A percentile compares a stretch with the other conserved stretches of the same genome.
Evolutionary conservation across 2,329 filamentous ascomycete species (phyloP).

Genomic region (Septoria petroselini): DNA sequence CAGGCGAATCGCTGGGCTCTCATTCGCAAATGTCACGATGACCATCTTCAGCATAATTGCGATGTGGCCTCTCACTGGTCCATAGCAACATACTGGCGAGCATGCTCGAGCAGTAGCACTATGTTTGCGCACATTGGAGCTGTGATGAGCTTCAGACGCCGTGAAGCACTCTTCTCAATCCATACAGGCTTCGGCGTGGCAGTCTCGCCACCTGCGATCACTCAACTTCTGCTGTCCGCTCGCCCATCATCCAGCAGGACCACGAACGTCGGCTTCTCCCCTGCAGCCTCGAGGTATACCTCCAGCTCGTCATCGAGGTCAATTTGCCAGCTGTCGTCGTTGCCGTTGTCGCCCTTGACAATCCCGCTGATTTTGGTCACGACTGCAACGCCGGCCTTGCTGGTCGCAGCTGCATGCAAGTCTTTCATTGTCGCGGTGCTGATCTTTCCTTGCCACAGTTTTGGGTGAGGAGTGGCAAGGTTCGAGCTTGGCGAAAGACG

Average conservation of each 20-base stretch:
- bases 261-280: conserved; percentile 56
- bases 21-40: too few species aligned
- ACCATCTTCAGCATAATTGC: too few species aligned
- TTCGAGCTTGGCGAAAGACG: conserved; percentile 65
- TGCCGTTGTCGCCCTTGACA: conserved; percentile 44
- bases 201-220: background rate
- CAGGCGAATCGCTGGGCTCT: too few species aligned
- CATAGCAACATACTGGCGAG: too few species aligned
- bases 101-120: too few species aligned
- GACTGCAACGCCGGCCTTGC: conserved; percentile 49
- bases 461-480: conserved; percentile 46
- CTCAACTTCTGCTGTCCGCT: background rate
- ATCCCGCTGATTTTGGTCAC: conserved; percentile 23
- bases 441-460: conserved; percentile 66
- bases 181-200: background rate
- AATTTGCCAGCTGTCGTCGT: conserved; percentile 63
- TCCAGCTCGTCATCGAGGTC: conserved; percentile 68
- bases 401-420: conserved; percentile 59
- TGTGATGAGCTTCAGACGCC: too few species aligned
- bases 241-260: conserved; percentile 32
- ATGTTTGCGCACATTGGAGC: too few species aligned
- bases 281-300: conserved; percentile 64
- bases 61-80: too few species aligned
- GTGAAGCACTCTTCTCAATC: background rate
- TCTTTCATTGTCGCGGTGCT: conserved; percentile 58